Base-by-base conservation (phyloP, 768 basidiomycete species). In the Mycena leptocephala region DNA sequence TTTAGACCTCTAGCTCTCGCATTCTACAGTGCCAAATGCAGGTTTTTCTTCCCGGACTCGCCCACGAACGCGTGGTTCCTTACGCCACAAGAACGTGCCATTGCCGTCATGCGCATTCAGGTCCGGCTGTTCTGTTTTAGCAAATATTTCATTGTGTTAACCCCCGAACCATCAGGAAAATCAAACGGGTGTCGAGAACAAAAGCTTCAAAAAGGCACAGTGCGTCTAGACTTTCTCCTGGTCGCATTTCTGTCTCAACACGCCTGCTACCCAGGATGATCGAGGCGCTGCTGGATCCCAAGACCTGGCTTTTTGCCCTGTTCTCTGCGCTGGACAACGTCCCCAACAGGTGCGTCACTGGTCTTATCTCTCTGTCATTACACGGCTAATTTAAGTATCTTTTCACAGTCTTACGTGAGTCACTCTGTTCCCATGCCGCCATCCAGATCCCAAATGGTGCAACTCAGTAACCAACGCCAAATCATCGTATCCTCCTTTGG, bases 111-210 rank as follows among this genome's bases (percentile, higher is more conserved):
- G 69, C 88, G 92, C 6, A 86, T 93, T 72, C 92, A 93, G 87
- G 92, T 92, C 56, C 24, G 72, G 16, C 43, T 74, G 16, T 39
- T 30, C 39, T 0, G 2, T 10, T 8, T 28, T n/a, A 4, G 32
- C 33, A 22, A 28, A 16, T 28, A 18, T 30, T 11, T 28, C n/a
- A n/a, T 18, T 18, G 13, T 2, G 8, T 24, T 13, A 56, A 8
- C 4, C 37, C 37, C 2, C 22, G 26, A 26, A 56, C 32, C 6
- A 48, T 13, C 76, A 93, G 91, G 89, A 87, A 84, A 95, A 95
- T 76, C 94, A 96, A 90, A 94, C 93, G 0, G 95, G 95, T 35
- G 90, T 95, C 13, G 95, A 95, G 84, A 95, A 95, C 81, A 96
- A 96, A 79, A 89, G 88, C 66, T 96, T 94, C 85, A 96, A 96